A percentile compares a stretch with the other conserved stretches of the same genome.
These are phyloP conservation scores for Schwanniomyces sp. DNA, from an alignment of 805 yeast species.

Conservation along the genomic window DNA sequence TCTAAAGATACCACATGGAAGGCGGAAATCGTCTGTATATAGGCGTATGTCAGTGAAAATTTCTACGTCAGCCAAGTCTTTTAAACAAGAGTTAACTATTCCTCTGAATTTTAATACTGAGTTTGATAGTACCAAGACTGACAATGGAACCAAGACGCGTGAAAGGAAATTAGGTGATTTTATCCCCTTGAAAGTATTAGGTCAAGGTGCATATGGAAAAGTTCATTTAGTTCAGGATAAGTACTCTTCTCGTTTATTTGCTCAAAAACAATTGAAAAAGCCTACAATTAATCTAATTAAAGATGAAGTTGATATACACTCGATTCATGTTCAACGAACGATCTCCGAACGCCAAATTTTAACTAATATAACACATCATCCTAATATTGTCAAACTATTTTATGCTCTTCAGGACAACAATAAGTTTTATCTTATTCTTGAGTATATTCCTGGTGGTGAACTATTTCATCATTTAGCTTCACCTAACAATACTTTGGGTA, in stretches of 20 bases:
- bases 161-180: conserved; percentile 48
- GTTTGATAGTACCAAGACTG: not conserved
- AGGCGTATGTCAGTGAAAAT: conserved; percentile 12
- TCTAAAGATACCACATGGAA: not conserved
- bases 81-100: conserved; percentile 9
- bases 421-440: conserved; percentile 72
- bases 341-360: conserved; percentile 77
- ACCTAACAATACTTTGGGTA: conserved; percentile 20
- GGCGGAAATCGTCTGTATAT: conserved; percentile 15
- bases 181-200: conserved; percentile 72
- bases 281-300: conserved; percentile 66
- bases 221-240: conserved; percentile 74
- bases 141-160: not conserved
- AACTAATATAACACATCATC: conserved; percentile 63
- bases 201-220: conserved; percentile 88
- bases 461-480: conserved; percentile 61
- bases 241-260: conserved; percentile 63
- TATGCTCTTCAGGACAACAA: conserved; percentile 82
- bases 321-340: conserved; percentile 60
- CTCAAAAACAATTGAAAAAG: conserved; percentile 83
- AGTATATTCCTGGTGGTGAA: conserved; percentile 90
- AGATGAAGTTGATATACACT: conserved; percentile 7
- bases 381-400: conserved; percentile 76
- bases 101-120: conserved; percentile 8
- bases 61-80: conserved; percentile 2